Conservation (phyloP, 164 flowering plant species). For the Pachysandra terminalis region DNA sequence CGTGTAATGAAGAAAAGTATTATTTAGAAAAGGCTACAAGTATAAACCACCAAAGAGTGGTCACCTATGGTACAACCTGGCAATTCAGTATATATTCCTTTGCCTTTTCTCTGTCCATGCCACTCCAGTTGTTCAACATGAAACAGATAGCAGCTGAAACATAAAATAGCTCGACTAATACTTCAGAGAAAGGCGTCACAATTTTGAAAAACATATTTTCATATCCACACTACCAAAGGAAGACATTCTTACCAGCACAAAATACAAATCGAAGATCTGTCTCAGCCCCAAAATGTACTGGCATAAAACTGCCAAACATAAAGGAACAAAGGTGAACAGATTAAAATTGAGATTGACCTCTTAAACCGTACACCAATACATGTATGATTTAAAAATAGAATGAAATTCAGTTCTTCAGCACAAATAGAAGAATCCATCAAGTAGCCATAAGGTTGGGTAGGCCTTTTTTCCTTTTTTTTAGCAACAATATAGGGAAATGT, state of each 20-base stretch:
- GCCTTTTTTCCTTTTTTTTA: not conserved
- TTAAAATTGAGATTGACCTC: not conserved
- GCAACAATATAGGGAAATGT: not conserved
- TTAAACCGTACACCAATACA: not conserved
- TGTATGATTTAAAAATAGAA: not conserved
- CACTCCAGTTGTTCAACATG: constrained; percentile 85
- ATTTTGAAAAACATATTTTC: not conserved
- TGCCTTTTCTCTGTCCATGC: constrained; percentile 81
- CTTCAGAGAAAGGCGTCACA: not conserved
- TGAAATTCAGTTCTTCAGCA: not conserved
- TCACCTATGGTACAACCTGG: constrained; percentile 50
- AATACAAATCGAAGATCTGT: constrained; percentile 82
- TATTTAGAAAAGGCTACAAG: constrained; percentile 1
- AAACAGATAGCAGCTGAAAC: constrained; percentile 77
- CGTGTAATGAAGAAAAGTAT: not conserved
- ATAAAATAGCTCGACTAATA: constrained; percentile 14
- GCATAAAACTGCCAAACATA: constrained; percentile 65
- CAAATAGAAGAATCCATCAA: not conserved
- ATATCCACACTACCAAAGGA: not conserved
- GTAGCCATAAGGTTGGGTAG: not conserved
- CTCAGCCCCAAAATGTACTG: constrained; percentile 80
- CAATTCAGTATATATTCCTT: constrained; percentile 72
- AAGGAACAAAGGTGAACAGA: not conserved
- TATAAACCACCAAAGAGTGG: not conserved
- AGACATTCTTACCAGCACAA: constrained; percentile 75